Conservation (phyloP, 2,329 filamentous ascomycete species). For the Annulohypoxylon truncatum region DNA sequence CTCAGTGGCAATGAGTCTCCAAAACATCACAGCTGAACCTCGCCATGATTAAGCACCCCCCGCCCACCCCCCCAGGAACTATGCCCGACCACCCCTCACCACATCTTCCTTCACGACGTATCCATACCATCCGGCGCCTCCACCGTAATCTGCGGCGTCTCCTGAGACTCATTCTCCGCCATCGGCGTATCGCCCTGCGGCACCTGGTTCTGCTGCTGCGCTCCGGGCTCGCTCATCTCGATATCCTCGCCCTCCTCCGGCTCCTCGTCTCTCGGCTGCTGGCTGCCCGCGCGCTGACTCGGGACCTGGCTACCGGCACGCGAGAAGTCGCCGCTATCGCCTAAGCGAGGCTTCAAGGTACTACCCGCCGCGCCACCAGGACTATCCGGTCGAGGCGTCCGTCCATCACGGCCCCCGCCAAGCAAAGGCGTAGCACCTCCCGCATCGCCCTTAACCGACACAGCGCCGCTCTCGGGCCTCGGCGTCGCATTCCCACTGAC, state of each 20-base stretch:
- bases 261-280: slow-evolving; percentile 54
- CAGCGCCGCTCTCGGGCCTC: slow-evolving; percentile 7
- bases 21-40: neutral
- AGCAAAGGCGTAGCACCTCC: slow-evolving; percentile 56
- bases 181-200: slow-evolving; percentile 51
- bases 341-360: slow-evolving; percentile 44
- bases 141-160: slow-evolving; percentile 61
- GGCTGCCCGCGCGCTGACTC: slow-evolving; percentile 49
- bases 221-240: slow-evolving; percentile 54
- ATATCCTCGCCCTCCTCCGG: slow-evolving; percentile 51
- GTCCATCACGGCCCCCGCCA: slow-evolving; percentile 53
- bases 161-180: slow-evolving; percentile 58
- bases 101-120: slow-evolving; percentile 55
- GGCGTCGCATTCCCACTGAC: slow-evolving; percentile 57
- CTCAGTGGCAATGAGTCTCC: neutral
- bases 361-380: slow-evolving; percentile 43
- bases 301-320: slow-evolving; percentile 52
- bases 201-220: slow-evolving; percentile 46
- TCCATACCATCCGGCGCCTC: slow-evolving; percentile 72
- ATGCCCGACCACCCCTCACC: neutral
- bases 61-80: neutral
- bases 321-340: slow-evolving; percentile 37
- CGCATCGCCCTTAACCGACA: slow-evolving; percentile 33
- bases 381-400: slow-evolving; percentile 50
- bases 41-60: neutral